Evolutionary conservation across 768 basidiomycete species (phyloP).

Genomic region (Arthromyces matolae): DNA sequence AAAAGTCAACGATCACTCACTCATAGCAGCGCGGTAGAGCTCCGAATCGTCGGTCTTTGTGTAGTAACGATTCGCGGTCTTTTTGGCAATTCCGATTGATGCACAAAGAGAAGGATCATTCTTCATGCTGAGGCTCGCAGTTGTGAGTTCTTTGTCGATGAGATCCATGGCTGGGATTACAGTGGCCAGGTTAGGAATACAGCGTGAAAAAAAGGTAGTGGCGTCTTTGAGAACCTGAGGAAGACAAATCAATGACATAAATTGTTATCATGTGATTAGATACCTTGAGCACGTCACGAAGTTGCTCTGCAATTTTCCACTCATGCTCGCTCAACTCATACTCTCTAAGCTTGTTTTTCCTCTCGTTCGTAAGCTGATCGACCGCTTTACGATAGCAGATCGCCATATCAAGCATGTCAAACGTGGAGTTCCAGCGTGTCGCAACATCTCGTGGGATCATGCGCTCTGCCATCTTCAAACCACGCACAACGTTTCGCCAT

Average conservation of each 20-base stretch:
- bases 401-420: conserved; percentile 27
- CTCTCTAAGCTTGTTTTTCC: conserved; percentile 9
- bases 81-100: too few relatives aligned
- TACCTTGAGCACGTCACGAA: conserved; percentile 24
- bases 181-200: too few relatives aligned
- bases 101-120: too few relatives aligned
- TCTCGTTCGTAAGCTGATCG: conserved; percentile 17
- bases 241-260: too few relatives aligned
- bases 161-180: too few relatives aligned
- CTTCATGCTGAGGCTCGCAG: too few relatives aligned
- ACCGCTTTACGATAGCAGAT: conserved; percentile 22
- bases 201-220: conserved; percentile 13
- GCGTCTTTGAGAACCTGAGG: conserved; percentile 30
- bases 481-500: conserved; percentile 21
- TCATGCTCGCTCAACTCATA: conserved; percentile 20
- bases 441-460: conserved; percentile 31
- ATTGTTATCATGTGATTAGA: too few relatives aligned
- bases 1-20: too few relatives aligned
- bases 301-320: conserved; percentile 26
- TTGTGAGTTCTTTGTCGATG: too few relatives aligned
- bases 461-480: conserved; percentile 5
- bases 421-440: conserved; percentile 33
- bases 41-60: too few relatives aligned
- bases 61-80: too few relatives aligned
- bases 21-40: too few relatives aligned